Conservation (phyloP, 176 grass and related monocot genomes). For the Typha latifolia region DNA sequence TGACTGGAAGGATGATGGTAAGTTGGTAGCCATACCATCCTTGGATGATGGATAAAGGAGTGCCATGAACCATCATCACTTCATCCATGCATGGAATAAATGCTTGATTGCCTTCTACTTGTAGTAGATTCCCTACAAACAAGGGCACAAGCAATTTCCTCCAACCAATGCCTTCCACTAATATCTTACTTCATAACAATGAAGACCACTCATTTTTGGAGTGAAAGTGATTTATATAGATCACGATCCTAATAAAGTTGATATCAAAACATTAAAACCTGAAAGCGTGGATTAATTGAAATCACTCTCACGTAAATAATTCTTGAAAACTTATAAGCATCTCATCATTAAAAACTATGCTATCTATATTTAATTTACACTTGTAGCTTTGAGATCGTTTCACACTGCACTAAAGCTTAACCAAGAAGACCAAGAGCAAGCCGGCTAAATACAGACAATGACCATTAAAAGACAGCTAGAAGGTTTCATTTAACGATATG, state of each 20-base stretch:
- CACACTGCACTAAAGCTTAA: not conserved
- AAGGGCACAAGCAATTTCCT: not conserved
- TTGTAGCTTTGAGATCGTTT: too few relatives aligned
- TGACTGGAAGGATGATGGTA: too few relatives aligned
- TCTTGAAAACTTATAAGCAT: too few relatives aligned
- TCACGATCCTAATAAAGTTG: too few relatives aligned
- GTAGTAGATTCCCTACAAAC: not conserved
- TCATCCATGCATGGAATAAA: too few relatives aligned
- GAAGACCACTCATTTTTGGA: not conserved
- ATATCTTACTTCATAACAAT: not conserved
- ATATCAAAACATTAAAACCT: too few relatives aligned
- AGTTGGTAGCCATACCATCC: too few relatives aligned
- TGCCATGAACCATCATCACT: not conserved
- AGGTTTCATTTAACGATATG: conserved; percentile 17
- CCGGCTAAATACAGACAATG: not conserved
- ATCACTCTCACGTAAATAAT: too few relatives aligned
- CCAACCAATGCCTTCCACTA: not conserved
- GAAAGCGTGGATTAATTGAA: too few relatives aligned
- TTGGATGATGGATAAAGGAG: too few relatives aligned
- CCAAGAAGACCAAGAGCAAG: not conserved
- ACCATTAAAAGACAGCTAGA: conserved; percentile 2
- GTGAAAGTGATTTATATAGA: not conserved
- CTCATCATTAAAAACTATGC: too few relatives aligned
- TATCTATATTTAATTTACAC: too few relatives aligned
- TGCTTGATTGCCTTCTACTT: not conserved